Evolutionary conservation across 306 rosid genomes (phyloP).

Genomic region (Macrotyloma uniflorum): DNA sequence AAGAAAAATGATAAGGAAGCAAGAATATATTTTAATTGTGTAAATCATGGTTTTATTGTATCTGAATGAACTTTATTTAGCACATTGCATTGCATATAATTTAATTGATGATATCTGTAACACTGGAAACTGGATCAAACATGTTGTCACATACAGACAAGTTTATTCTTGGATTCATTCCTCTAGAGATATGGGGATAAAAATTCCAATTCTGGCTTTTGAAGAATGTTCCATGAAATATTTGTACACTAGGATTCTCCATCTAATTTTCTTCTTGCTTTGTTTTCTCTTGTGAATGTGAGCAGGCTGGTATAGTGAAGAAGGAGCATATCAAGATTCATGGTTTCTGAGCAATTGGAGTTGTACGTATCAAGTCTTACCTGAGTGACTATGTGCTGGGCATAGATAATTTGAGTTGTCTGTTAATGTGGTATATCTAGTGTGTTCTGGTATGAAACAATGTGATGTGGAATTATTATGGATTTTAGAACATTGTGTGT

Average conservation of each 20-base stretch:
- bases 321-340: slow-evolving; percentile 72
- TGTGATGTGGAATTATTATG: slow-evolving; percentile 56
- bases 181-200: background rate
- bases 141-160: background rate
- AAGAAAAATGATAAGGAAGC: background rate
- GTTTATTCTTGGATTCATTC: background rate
- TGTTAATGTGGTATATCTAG: slow-evolving; percentile 41
- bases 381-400: slow-evolving; percentile 20
- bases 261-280: background rate
- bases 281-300: background rate
- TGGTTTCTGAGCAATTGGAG: slow-evolving; percentile 67
- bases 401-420: background rate
- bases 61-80: background rate
- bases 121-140: background rate
- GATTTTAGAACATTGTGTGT: slow-evolving; percentile 38
- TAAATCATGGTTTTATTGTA: background rate
- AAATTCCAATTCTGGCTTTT: background rate
- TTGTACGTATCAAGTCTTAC: slow-evolving; percentile 34
- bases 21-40: background rate
- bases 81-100: no score
- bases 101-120: background rate
- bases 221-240: background rate
- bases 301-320: slow-evolving; percentile 87
- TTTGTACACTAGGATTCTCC: background rate
- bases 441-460: slow-evolving; percentile 20